Percentiles rank a stretch among this genome's conserved stretches.
phyloP scores from a whole-genome alignment of 192 early-diverging fungal genomes.

The Backusella luteola region DNA sequence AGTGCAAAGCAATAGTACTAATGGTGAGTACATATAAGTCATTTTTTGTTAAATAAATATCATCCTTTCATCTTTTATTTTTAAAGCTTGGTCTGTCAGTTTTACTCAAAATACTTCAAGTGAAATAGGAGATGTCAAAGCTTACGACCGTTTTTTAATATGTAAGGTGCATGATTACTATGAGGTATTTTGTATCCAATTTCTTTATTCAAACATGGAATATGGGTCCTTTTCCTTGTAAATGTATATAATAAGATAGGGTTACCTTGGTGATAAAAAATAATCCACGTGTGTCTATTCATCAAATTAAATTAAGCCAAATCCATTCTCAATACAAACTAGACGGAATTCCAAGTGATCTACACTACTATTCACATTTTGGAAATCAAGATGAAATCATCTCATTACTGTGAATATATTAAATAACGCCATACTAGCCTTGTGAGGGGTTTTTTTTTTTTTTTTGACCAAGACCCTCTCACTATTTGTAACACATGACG shows the following conservation, averaged over 20 bases:
- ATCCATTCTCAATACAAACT: background rate
- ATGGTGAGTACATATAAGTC: too few relatives aligned
- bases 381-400: background rate
- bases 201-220: too few relatives aligned
- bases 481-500: background rate
- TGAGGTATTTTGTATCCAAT: background rate
- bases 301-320: background rate
- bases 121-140: background rate
- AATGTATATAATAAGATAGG: too few relatives aligned
- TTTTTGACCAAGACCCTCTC: background rate
- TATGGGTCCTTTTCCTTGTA: too few relatives aligned
- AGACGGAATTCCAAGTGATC: background rate
- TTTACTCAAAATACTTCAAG: too few relatives aligned
- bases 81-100: too few relatives aligned
- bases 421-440: background rate
- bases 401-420: background rate
- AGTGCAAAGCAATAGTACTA: too few relatives aligned
- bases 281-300: background rate
- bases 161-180: background rate
- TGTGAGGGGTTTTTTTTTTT: background rate
- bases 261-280: too few relatives aligned
- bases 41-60: too few relatives aligned
- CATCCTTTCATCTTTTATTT: too few relatives aligned
- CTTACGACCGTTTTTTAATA: background rate
- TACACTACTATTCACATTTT: background rate